These are phyloP conservation scores for Nitzschia palea DNA, from an alignment of 108 stramenopile species.

Conservation along the genomic window DNA sequence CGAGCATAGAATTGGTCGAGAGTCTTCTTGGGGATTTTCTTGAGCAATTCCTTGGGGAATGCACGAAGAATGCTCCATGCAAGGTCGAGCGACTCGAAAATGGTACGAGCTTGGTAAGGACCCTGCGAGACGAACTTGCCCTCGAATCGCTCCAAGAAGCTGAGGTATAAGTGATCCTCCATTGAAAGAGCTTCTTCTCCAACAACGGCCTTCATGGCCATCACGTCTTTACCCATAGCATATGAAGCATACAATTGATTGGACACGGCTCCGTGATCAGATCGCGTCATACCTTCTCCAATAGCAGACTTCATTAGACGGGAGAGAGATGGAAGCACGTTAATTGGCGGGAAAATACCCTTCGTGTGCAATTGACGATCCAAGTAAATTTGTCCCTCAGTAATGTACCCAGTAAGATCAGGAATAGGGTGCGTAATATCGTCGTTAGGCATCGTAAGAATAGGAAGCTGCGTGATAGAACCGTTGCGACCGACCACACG, in stretches of 20 bases:
- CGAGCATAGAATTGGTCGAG: slow-evolving; percentile 94
- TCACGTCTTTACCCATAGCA: slow-evolving; percentile 99
- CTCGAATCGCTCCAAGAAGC: slow-evolving; percentile 99
- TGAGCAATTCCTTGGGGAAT: slow-evolving; percentile 98
- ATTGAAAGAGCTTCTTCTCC: slow-evolving; percentile 99
- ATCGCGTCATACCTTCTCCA: slow-evolving; percentile 99
- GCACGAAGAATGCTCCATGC: slow-evolving; percentile 98
- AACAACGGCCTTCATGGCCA: slow-evolving; percentile 99
- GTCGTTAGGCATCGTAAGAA: slow-evolving; percentile 99
- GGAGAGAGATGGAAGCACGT: slow-evolving; percentile 97
- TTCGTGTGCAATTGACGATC: slow-evolving; percentile 98
- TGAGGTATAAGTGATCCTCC: slow-evolving; percentile 99
- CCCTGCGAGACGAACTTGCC: slow-evolving; percentile 98
- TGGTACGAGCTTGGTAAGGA: slow-evolving; percentile 96
- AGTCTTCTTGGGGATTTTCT: slow-evolving; percentile 99
- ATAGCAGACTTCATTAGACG: slow-evolving; percentile 99
- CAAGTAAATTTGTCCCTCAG: slow-evolving; percentile 99
- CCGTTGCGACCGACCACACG: slow-evolving; percentile 98
- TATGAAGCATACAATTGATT: slow-evolving; percentile 99
- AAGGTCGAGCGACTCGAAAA: slow-evolving; percentile 98
- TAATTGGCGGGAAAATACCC: slow-evolving; percentile 99
- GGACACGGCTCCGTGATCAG: slow-evolving; percentile 97
- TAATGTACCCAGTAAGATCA: slow-evolving; percentile 99
- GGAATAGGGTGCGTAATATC: slow-evolving; percentile 99
- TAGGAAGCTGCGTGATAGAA: slow-evolving; percentile 99